These are phyloP conservation scores for Trichoderma citrinoviride DNA, from an alignment of 2,329 filamentous ascomycete genomes.

Conservation along the genomic window DNA sequence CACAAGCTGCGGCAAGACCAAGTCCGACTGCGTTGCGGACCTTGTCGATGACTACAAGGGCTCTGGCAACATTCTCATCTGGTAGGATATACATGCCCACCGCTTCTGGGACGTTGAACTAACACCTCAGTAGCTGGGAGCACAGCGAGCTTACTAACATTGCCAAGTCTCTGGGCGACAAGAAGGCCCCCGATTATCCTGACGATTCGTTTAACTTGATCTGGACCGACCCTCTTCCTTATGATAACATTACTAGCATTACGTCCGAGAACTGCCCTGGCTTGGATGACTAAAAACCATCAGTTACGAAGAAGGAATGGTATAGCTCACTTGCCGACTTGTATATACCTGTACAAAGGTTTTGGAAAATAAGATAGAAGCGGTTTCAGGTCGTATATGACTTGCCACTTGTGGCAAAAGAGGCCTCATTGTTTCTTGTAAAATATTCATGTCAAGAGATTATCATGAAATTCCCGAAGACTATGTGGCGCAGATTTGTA, in stretches of 20 bases:
- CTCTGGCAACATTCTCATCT: slow-evolving; percentile 57
- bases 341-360: background rate
- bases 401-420: no score
- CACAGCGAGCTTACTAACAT: slow-evolving; percentile 54
- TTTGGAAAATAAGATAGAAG: no score
- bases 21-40: slow-evolving; percentile 52
- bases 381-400: no score
- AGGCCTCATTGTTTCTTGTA: no score
- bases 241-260: slow-evolving; percentile 43
- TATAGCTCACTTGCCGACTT: background rate
- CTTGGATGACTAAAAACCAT: slow-evolving; percentile 40
- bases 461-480: no score
- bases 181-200: slow-evolving; percentile 50
- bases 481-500: no score
- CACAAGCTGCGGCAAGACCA: slow-evolving; percentile 54
- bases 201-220: slow-evolving; percentile 52
- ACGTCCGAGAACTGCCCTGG: slow-evolving; percentile 55
- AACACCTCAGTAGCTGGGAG: slow-evolving; percentile 48
- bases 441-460: no score
- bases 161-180: slow-evolving; percentile 49
- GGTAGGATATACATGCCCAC: slow-evolving; percentile 31
- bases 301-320: background rate
- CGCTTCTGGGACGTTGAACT: background rate
- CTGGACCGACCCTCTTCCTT: slow-evolving; percentile 55
- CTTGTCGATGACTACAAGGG: slow-evolving; percentile 48